A percentile compares a stretch with the other conserved stretches of the same genome.
Conservation (phyloP, 2,329 filamentous ascomycete genomes). For the Pyrenochaeta sp. region DNA sequence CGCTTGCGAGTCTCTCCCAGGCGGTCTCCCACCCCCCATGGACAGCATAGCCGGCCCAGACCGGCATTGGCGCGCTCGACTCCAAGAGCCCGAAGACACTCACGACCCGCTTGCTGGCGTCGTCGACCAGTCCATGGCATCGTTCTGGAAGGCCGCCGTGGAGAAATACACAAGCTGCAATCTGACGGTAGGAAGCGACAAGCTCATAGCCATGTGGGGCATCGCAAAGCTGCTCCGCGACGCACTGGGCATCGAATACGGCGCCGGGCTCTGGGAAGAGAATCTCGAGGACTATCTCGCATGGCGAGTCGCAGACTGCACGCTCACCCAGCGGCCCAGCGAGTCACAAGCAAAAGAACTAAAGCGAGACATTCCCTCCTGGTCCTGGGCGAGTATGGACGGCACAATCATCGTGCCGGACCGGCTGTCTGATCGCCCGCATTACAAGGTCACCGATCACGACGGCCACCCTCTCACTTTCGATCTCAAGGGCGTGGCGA, state of each 20-base stretch:
- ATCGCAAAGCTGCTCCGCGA: slow-evolving; percentile 37
- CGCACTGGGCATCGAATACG: slow-evolving; percentile 25
- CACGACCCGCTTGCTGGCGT: slow-evolving; percentile 17
- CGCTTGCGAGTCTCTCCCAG: slow-evolving; percentile 33
- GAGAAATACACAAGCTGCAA: slow-evolving; percentile 30
- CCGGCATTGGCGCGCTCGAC: slow-evolving; percentile 33
- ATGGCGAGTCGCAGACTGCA: slow-evolving; percentile 28
- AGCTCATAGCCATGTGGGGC: slow-evolving; percentile 36
- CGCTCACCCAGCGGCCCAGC: slow-evolving; percentile 10
- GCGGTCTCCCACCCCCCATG: slow-evolving; percentile 26
- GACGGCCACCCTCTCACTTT: slow-evolving; percentile 13
- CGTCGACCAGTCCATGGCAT: slow-evolving; percentile 26
- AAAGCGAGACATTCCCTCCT: slow-evolving; percentile 23
- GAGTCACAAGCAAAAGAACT: slow-evolving; percentile 7
- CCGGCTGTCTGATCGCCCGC: slow-evolving; percentile 13
- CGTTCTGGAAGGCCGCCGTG: slow-evolving; percentile 33
- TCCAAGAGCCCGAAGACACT: slow-evolving; percentile 20
- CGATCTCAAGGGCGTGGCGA: slow-evolving; percentile 17
- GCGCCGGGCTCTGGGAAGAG: slow-evolving; percentile 29
- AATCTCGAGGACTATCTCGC: slow-evolving; percentile 34
- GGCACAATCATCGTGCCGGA: slow-evolving; percentile 22
- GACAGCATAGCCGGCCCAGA: slow-evolving; percentile 23
- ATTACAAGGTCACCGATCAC: slow-evolving; percentile 24
- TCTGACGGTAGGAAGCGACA: slow-evolving; percentile 28
- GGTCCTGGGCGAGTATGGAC: slow-evolving; percentile 34